A percentile compares a stretch with the other conserved stretches of the same genome.
These are phyloP conservation scores for Rhodocollybia butyracea DNA, from an alignment of 768 basidiomycete genomes.

Conservation along the genomic window DNA sequence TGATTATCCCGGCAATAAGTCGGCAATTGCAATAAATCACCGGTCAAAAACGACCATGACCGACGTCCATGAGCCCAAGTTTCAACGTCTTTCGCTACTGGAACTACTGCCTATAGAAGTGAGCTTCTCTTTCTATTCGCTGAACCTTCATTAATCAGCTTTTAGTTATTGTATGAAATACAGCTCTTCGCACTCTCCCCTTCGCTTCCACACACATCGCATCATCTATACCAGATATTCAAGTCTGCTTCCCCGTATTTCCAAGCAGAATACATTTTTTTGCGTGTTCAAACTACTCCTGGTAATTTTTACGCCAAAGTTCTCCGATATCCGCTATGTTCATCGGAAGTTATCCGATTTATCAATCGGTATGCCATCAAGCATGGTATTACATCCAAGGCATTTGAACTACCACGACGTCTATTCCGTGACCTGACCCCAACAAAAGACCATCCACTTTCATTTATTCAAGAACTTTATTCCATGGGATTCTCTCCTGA, in stretches of 20 bases:
- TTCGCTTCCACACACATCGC: slow-evolving; percentile 57
- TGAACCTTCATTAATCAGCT: not conserved
- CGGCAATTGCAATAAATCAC: not conserved
- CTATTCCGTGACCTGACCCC: slow-evolving; percentile 56
- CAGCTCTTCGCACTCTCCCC: slow-evolving; percentile 69
- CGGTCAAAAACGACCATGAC: too few relatives aligned
- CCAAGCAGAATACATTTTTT: slow-evolving; percentile 65
- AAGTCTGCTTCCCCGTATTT: slow-evolving; percentile 51
- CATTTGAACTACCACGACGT: slow-evolving; percentile 55
- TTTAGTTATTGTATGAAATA: slow-evolving; percentile 77
- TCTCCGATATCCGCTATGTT: slow-evolving; percentile 62
- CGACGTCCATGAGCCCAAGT: not conserved
- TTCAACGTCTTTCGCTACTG: not conserved
- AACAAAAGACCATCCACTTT: slow-evolving; percentile 53
- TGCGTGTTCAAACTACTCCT: slow-evolving; percentile 15
- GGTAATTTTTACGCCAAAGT: slow-evolving; percentile 39
- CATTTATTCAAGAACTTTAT: slow-evolving; percentile 61
- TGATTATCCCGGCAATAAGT: not conserved
- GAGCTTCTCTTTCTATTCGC: not conserved
- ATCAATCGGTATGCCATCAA: slow-evolving; percentile 34
- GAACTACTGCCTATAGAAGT: slow-evolving; percentile 4
- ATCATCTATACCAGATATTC: slow-evolving; percentile 51
- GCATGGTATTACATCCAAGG: slow-evolving; percentile 18
- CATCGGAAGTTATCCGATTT: slow-evolving; percentile 46
- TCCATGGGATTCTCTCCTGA: slow-evolving; percentile 38